Conservation (phyloP, 1,284 basidiomycete species). For the Takashimella tepidaria region DNA sequence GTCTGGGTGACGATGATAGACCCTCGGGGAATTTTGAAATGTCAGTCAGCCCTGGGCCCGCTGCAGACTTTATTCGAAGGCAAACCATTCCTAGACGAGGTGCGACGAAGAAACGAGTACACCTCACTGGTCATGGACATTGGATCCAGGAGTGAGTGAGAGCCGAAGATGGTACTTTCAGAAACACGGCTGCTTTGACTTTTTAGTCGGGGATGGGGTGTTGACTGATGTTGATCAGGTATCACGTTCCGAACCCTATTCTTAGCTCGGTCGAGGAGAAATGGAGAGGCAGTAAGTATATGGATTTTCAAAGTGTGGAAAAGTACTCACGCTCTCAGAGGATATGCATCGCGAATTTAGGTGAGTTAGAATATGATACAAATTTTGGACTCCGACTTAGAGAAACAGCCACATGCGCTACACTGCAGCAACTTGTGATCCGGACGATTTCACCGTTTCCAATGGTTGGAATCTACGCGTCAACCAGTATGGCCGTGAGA, state of each 20-base stretch:
- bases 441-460: conserved; percentile 81
- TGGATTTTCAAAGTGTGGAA: background rate
- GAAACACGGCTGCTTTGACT: no score
- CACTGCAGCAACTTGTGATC: conserved; percentile 75
- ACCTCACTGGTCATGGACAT: conserved; percentile 76
- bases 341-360: conserved; percentile 75
- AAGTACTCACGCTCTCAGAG: conserved; percentile 8
- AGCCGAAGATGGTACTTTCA: background rate
- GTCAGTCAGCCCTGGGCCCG: background rate
- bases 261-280: conserved; percentile 77
- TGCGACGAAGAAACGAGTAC: conserved; percentile 79
- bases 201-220: no score
- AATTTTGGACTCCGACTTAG: background rate
- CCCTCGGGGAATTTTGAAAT: background rate
- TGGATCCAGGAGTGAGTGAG: conserved; percentile 69
- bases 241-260: conserved; percentile 82
- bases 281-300: conserved; percentile 50
- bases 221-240: no score
- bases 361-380: conserved; percentile 50
- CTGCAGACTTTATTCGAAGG: conserved; percentile 52
- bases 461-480: conserved; percentile 76
- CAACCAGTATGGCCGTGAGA: conserved; percentile 80
- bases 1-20: background rate
- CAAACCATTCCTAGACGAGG: conserved; percentile 82
- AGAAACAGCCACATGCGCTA: conserved; percentile 68